phyloP scores from a whole-genome alignment of 2,329 filamentous ascomycete genomes.

The Teratosphaeria viscida region DNA sequence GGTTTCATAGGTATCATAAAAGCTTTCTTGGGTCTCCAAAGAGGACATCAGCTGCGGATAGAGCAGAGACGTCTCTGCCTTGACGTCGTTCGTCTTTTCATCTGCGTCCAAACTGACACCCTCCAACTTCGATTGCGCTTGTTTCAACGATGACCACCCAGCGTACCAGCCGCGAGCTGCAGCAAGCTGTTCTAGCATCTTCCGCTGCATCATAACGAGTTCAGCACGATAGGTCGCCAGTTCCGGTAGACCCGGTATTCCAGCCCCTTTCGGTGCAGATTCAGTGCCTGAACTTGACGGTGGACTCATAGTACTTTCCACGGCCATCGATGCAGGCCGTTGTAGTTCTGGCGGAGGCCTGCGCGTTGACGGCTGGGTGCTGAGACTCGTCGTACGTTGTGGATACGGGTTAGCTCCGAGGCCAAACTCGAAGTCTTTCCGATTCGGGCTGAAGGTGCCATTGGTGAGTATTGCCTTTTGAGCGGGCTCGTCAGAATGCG shows the following conservation, averaged over 20 bases:
- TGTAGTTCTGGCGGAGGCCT: conserved; percentile 6
- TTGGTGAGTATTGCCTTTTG: conserved; percentile 5
- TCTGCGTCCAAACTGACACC: conserved; percentile 26
- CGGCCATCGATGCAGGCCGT: conserved; percentile 3
- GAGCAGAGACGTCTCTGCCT: background rate
- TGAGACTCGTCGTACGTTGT: conserved; percentile 19
- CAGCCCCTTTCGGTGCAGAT: conserved; percentile 4
- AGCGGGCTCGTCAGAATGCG: conserved; percentile 3
- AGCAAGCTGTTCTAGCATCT: conserved; percentile 65
- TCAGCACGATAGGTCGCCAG: conserved; percentile 75
- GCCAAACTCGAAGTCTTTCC: conserved; percentile 17
- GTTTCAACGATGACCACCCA: conserved; percentile 49
- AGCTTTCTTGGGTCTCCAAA: conserved; percentile 27
- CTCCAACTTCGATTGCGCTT: conserved; percentile 1
- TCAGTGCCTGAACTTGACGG: conserved; percentile 10
- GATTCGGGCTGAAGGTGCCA: conserved; percentile 7
- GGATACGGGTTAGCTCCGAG: conserved; percentile 24
- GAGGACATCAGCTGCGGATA: conserved; percentile 16
- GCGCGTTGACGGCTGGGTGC: background rate
- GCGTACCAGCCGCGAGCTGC: conserved; percentile 63
- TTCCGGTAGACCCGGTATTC: conserved; percentile 54
- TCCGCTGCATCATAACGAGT: conserved; percentile 67
- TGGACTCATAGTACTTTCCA: conserved; percentile 6
- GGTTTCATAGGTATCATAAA: conserved; percentile 38
- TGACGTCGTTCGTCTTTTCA: conserved; percentile 9